Evolutionary conservation across 192 early-diverging fungal genomes (phyloP), one percentile per base, ranked within the genome.

Genomic region (Geranomyces michiganensis): DNA sequence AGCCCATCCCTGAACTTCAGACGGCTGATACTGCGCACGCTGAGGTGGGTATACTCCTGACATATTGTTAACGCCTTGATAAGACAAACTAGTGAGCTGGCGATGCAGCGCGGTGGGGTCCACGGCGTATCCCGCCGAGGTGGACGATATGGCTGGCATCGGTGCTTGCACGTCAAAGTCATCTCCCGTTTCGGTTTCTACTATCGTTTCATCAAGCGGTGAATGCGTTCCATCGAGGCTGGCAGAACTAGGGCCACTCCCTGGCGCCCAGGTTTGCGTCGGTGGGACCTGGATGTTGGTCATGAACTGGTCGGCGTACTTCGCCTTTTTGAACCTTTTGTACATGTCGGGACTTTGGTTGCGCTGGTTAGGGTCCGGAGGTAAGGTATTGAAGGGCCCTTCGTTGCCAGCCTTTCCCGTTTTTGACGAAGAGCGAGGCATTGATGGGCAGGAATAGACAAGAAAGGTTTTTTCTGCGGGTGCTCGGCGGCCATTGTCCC

Each of bases 171-270:
- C 27, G 31, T 27, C 15, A 26, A 29, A 19, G 29, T 60, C 58
- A 19, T 60, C 58, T 32, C 21, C 29, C 3, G 17, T 33, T 29
- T 60, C 58, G 5, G 58, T 19, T 29, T 60, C 58, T 2, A 60
- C 58, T 19, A 60, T 33, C 27, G 58, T 60, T 17, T 26, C 31
- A 17, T 60, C 58, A 27, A 60, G 31, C 29, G 58, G 58, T 19
- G 58, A 60, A 27, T 32, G 58, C 58, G 29, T 60, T 29, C 58
- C 58, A 29, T 60, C 58, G 31, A 60, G 22, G 58, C 29, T 32
- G 5, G 58, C 58, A 17, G 58, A 60, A 32, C 58, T 60, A 2
- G 58, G 58, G 15, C 29, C 21, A 29, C 58, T 60, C 3, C 58
- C 58, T 17, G 31, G 29, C 31, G 15, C 31, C 58, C 58, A 60